Evolutionary conservation across 2,329 filamentous ascomycete species (phyloP), one percentile per base, ranked within the genome.

Genomic region (Colletotrichum sojae): DNA sequence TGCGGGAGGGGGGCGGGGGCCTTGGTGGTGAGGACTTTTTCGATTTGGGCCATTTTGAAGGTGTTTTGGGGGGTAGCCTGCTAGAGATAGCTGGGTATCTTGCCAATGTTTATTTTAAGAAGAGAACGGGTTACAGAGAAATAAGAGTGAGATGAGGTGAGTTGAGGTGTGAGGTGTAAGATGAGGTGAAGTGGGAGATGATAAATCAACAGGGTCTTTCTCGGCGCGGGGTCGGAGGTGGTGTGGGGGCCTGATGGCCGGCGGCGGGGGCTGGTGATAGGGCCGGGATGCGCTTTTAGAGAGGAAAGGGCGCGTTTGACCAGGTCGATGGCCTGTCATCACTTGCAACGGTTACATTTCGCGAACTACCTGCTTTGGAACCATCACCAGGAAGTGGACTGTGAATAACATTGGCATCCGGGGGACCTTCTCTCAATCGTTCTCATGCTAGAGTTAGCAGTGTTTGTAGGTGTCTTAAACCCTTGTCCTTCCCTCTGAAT

Each of bases 1-100:
- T 89, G 85, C 0, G 86, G 86, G 48, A 88, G 77, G 84, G 87
- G 72, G 0, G 74, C 69, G 5, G 75, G 77, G 0, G 76, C 77
- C 8, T 73, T 73, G 12, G 72, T 71, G 1, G 76, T 71, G 22
- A 72, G 70, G 3, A 76, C 73, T 1, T 75, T 66, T 60, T 69
- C 64, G 40, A 43, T 43, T 15, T 56, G 56, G 45, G 63, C 9
- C 63, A 67, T 70, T 43, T 3, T 57, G 18, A 25, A 16, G 51
- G 67, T 40, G 5, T 25, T 64, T 27, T 10, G 9, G 10, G n/a
- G 12, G 16, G 1, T 25, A 15, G 12, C 15, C 36, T 36, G 16
- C 2, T 10, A 36, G 5, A 25, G 9, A 15, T 25, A 22, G 2
- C 4, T 48, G 45, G 45, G 45, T 48, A 48, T n/a, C n/a, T n/a